A percentile compares a stretch with the other conserved stretches of the same genome.
Evolutionary conservation across 73 alveolate genomes (phyloP).

Genomic region (Paramecium bursaria): DNA sequence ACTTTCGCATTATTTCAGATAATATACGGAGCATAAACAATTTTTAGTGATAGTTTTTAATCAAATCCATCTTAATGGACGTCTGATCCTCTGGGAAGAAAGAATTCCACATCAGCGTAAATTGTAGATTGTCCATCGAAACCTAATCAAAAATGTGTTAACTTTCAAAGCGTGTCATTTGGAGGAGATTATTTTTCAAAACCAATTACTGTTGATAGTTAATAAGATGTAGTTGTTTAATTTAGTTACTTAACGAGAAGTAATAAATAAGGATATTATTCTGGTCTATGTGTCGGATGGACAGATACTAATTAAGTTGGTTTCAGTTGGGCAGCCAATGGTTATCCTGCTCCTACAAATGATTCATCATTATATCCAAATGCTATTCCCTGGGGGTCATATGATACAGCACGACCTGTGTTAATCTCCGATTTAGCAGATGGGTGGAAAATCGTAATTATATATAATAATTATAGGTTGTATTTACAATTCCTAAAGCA

Average conservation of each 20-base stretch:
- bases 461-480: slow-evolving; percentile 6
- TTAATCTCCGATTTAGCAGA: slow-evolving; percentile 9
- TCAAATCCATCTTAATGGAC: no score
- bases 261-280: neutral
- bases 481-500: slow-evolving; percentile 44
- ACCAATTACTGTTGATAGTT: slow-evolving; percentile 5
- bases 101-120: no score
- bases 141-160: no score
- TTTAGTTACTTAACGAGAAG: slow-evolving; percentile 44
- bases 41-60: no score
- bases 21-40: no score
- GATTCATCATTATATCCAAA: neutral
- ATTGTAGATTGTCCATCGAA: no score
- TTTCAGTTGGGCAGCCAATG: slow-evolving; percentile 26
- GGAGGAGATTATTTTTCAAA: neutral
- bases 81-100: no score
- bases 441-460: slow-evolving; percentile 49
- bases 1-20: no score
- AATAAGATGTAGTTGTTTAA: slow-evolving; percentile 15
- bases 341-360: neutral
- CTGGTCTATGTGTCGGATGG: slow-evolving; percentile 2
- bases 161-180: no score
- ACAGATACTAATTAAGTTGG: slow-evolving; percentile 15
- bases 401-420: no score
- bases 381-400: no score